Base-by-base conservation (phyloP, 768 basidiomycete species). In the Pleurotus cornucopiae region DNA sequence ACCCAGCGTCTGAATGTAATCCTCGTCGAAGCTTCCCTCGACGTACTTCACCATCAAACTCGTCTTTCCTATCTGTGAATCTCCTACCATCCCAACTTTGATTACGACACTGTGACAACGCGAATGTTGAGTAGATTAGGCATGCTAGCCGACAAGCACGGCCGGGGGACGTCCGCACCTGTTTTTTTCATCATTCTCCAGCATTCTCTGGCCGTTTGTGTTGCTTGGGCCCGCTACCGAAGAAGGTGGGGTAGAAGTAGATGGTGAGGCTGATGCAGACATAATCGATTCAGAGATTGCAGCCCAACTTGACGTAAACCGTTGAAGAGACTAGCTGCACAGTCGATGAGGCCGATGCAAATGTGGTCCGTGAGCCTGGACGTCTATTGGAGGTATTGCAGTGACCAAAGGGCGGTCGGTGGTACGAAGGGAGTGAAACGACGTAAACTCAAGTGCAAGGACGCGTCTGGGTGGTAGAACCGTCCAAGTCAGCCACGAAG, bases 1-100 rank as follows among this genome's bases (percentile, higher is more conserved):
- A 88, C 93, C 96, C 75, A 99, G 87, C 75, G 96, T 98, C 83
- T 98, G 96, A 70, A 99, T 98, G 76, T 98, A 98, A 72, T 98
- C 96, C 78, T 96, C 94, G 73, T 97, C 94, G 72, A 96, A 97
- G 73, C 89, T 93, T 52, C 96, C 96, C 76, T 99, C 96, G 12
- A 98, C 95, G 67, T 98, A 98, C 76, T 98, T 98, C 73, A 98
- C 95, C 96, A 98, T 98, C 69, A 98, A 79, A 73, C 91, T 94
- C 61, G 96, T 98, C 82, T 98, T 98, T 63, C 96, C 95, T 68
- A 98, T 98, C 78, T 98, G 96, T 66, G 94, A 94, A 77, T 99
- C 96, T 49, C 97, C 97, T 46, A 99, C 94, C 96, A 99, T 99
- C 56, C 96, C 96, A 49, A 99, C 96, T 73, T 99, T 98, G 71